Conservation (phyloP, 306 rosid genomes). For the Corylus heterophylla region DNA sequence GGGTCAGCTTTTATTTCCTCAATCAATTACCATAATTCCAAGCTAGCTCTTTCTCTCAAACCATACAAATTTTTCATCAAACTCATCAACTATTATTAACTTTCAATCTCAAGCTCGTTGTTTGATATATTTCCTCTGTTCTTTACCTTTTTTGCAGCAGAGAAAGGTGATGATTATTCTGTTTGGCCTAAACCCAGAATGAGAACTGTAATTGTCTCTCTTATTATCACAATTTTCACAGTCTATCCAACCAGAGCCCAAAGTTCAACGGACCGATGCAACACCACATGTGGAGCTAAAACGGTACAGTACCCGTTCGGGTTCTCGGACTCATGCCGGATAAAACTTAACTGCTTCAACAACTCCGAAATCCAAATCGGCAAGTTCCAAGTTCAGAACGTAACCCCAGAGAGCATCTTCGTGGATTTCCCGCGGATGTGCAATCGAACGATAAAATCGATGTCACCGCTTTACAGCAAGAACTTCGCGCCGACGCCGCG, state of each 20-base stretch:
- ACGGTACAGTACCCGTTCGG: constrained; percentile 66
- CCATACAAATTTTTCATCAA: neutral
- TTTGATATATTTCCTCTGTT: neutral
- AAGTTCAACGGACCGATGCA: constrained; percentile 18
- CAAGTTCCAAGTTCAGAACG: constrained; percentile 41
- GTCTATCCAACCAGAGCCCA: constrained; percentile 39
- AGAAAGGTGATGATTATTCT: constrained; percentile 43
- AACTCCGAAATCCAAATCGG: constrained; percentile 26
- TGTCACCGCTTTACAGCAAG: constrained; percentile 27
- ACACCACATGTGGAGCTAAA: constrained; percentile 27
- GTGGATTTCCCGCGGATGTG: constrained; percentile 54
- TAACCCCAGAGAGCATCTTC: constrained; percentile 49
- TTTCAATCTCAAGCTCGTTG: constrained; percentile 9
- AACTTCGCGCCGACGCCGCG: constrained; percentile 44
- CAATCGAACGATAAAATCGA: constrained; percentile 37
- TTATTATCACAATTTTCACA: constrained; percentile 32
- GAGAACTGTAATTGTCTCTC: neutral
- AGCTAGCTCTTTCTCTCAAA: neutral
- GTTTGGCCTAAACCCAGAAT: constrained; percentile 14
- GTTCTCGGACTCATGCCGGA: constrained; percentile 42
- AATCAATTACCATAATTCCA: constrained; percentile 26
- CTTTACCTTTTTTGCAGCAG: constrained; percentile 13
- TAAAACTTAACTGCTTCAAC: constrained; percentile 35
- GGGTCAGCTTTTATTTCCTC: constrained; percentile 44
- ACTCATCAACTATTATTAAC: neutral